Percentiles rank a stretch among this genome's conserved stretches.
These are phyloP conservation scores for Papiliotrema nemorosa DNA, from an alignment of 1,284 basidiomycete genomes.

Conservation along the genomic window DNA sequence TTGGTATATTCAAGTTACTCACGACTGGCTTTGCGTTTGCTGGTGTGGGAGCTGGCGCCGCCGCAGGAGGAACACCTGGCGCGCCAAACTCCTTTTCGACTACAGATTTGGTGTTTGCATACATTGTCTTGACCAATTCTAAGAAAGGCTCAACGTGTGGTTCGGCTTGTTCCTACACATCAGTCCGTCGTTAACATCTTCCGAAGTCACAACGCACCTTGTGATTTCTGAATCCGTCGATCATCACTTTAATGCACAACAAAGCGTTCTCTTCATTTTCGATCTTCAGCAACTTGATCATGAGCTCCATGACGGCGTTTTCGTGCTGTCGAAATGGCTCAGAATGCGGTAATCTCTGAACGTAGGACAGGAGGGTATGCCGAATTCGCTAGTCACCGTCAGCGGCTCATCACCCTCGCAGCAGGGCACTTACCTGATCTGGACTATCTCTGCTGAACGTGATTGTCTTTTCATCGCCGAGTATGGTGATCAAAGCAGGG, in stretches of 20 bases:
- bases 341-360: conserved; percentile 80
- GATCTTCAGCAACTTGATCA: conserved; percentile 76
- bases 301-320: conserved; percentile 63
- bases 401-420: neutral
- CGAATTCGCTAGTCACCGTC: conserved; percentile 62
- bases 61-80: conserved; percentile 3
- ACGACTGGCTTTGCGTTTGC: conserved; percentile 18
- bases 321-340: conserved; percentile 74
- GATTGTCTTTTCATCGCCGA: conserved; percentile 71
- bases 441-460: conserved; percentile 67
- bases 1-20: conserved; percentile 5
- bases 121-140: conserved; percentile 67
- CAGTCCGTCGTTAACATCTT: no score
- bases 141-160: conserved; percentile 78
- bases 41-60: conserved; percentile 4
- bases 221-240: conserved; percentile 59
- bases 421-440: conserved; percentile 57
- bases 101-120: conserved; percentile 70
- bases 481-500: conserved; percentile 72
- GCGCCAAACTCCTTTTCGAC: conserved; percentile 68
- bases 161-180: conserved; percentile 62
- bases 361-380: conserved; percentile 76
- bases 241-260: conserved; percentile 85
- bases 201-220: conserved; percentile 34
- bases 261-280: conserved; percentile 98